phyloP scores from a whole-genome alignment of 2,329 filamentous ascomycete species.

The Chaetomiaceae sp. region DNA sequence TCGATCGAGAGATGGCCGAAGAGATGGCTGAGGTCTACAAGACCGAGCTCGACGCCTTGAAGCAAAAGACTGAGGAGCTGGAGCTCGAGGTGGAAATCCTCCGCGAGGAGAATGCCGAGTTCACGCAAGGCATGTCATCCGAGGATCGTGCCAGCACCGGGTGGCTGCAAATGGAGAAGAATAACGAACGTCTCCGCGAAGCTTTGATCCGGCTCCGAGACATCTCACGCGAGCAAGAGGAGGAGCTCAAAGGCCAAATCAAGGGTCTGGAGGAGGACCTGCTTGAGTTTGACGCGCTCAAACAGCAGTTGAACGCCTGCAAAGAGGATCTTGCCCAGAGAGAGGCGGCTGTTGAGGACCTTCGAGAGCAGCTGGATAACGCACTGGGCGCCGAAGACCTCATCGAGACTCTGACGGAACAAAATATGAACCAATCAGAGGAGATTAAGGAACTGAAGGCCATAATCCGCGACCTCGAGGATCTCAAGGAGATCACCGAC shows the following conservation, averaged over 20 bases:
- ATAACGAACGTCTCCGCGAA: constrained; percentile 81
- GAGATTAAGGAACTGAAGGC: constrained; percentile 77
- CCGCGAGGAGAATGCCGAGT: constrained; percentile 79
- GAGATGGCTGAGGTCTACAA: constrained; percentile 82
- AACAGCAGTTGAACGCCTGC: constrained; percentile 64
- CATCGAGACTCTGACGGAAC: constrained; percentile 85
- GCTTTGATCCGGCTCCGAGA: constrained; percentile 82
- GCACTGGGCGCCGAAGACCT: constrained; percentile 86
- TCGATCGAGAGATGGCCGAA: constrained; percentile 95
- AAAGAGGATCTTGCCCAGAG: constrained; percentile 70
- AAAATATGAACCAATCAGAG: constrained; percentile 78
- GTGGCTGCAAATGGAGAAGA: constrained; percentile 87
- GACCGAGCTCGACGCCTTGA: constrained; percentile 72
- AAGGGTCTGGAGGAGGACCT: constrained; percentile 69
- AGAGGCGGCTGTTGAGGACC: constrained; percentile 74
- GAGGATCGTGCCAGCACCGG: constrained; percentile 84
- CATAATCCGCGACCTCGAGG: constrained; percentile 82
- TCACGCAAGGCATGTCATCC: constrained; percentile 76
- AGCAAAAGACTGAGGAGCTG: constrained; percentile 74
- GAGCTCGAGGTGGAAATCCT: constrained; percentile 85
- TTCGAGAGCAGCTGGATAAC: constrained; percentile 86
- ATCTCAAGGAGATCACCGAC: constrained; percentile 85
- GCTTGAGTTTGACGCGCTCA: constrained; percentile 61
- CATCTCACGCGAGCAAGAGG: constrained; percentile 78
- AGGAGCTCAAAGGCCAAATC: constrained; percentile 71